Evolutionary conservation across 2,329 filamentous ascomycete genomes (phyloP), one percentile per base, ranked within the genome.

Genomic region (Alternaria sp.): DNA sequence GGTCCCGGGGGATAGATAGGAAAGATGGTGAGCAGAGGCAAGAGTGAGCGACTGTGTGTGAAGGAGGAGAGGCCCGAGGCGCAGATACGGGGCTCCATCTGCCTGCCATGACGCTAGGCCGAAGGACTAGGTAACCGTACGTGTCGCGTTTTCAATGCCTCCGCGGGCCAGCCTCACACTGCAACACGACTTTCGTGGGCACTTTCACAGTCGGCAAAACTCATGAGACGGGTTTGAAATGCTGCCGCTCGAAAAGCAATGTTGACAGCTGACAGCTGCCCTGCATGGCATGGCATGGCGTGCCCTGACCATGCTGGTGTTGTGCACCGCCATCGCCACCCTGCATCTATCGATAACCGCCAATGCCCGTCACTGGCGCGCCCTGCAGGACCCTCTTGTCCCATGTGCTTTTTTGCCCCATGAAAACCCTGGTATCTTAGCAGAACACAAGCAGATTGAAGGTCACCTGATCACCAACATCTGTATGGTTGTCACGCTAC

Each of bases 281-380:
- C 37, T 56, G 42, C 50, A 60, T 49, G 17, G 17, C 50, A 60
- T 49, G 17, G 17, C 17, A 17, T 6, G 10, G 17, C 10, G 21
- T 29, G 34, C 37, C 31, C 39, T 29, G 44, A 45, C 29, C 40
- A 11, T 34, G 17, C 46, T 51, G 37, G 49, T 51, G 42, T 52
- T 50, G 26, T 45, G 51, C 52, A 13, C 29, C 45, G 50, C 26
- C 45, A 51, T 49, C 37, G 55, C 48, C 49, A 52, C 61, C 56
- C 54, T 59, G 61, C 55, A 50, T 59, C 31, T 24, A 23, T 33
- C 41, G 26, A 41, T 44, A 58, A 60, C 61, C 62, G 53, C 61
- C 58, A 64, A 31, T 17, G 21, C 36, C 51, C 56, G 56, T 56
- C 14, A 33, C 51, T 56, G 52, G 56, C 45, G 17, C 29, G 29